Evolutionary conservation across 306 rosid species (phyloP), one percentile per base, ranked within the genome.

Genomic region (Prosopis cineraria): DNA sequence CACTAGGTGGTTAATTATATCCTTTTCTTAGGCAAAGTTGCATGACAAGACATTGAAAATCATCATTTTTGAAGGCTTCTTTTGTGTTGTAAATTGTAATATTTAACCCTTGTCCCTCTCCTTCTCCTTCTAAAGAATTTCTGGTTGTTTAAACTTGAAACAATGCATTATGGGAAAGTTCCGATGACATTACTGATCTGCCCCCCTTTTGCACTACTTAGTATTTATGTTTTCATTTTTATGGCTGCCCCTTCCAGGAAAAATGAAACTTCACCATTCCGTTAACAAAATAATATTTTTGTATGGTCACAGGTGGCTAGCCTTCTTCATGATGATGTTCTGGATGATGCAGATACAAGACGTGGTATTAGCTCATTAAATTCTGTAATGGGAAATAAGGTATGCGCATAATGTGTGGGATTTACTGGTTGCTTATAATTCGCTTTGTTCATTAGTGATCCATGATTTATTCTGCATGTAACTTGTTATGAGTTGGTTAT

Each of bases 291-390:
- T 53, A 53, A 53, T 22, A 22, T 53, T 53, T 22, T 22, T 53
- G 31, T 55, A 10, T 10, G 22, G 62, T 24, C 2, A 55, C 68
- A 95, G 98, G 99, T 95, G 81, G 98, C 99, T 62, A 95, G 98
- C 84, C 99, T 95, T 85, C 93, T 95, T 80, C 99, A 95, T 19
- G 99, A 95, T 82, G 99, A 95, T 81, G 99, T 95, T 29, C 84
- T 95, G 88, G 99, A 95, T 81, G 99, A 95, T 78, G 99, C 99
- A 45, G 97, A 92, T 67, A 95, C 97, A 43, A 88, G 99, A 82
- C 97, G 99, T 53, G 99, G 98, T 73, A 81, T 93, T 81, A 80
- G 93, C 72, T 93, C 99, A 50, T 81, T 95, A 84, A 95, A 95
- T 79, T 79, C 68, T 74, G 80, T 91, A 72, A 93, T 95, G 98